These are phyloP conservation scores for Rosa chinensis DNA, from an alignment of 306 rosid genomes.

Conservation along the genomic window DNA sequence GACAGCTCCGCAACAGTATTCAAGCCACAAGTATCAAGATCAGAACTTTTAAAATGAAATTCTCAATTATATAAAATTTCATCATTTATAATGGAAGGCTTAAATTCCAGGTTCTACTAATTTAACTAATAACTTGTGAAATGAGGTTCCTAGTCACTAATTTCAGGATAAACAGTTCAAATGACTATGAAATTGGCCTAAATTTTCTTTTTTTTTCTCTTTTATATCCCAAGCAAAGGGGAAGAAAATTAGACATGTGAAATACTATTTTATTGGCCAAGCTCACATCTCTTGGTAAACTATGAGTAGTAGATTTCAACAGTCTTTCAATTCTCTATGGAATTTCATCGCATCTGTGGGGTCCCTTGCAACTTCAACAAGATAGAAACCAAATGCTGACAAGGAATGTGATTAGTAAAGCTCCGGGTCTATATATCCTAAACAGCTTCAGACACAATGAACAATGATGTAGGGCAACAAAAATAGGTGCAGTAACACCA, in stretches of 20 bases:
- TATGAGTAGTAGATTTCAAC: background rate
- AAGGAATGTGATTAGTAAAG: background rate
- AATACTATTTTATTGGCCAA: background rate
- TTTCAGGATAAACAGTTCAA: slow-evolving; percentile 10
- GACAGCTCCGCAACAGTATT: background rate
- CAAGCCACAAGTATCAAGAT: background rate
- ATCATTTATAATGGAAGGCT: background rate
- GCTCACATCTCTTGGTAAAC: background rate
- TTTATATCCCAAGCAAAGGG: background rate
- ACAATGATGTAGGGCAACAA: background rate
- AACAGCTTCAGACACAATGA: background rate
- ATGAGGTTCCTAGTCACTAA: background rate
- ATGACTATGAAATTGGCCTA: background rate
- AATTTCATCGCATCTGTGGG: background rate
- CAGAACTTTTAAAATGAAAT: background rate
- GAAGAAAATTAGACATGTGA: background rate
- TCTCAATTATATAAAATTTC: background rate
- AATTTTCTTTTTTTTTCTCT: background rate
- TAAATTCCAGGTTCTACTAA: background rate
- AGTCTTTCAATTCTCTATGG: background rate
- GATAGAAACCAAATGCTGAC: background rate
- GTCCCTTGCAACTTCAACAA: background rate
- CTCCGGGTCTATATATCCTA: background rate
- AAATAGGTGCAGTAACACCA: background rate
- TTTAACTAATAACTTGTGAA: background rate